phyloP scores from a whole-genome alignment of 225 moss, liverwort and hornwort species.

The Bryum argenteum region DNA sequence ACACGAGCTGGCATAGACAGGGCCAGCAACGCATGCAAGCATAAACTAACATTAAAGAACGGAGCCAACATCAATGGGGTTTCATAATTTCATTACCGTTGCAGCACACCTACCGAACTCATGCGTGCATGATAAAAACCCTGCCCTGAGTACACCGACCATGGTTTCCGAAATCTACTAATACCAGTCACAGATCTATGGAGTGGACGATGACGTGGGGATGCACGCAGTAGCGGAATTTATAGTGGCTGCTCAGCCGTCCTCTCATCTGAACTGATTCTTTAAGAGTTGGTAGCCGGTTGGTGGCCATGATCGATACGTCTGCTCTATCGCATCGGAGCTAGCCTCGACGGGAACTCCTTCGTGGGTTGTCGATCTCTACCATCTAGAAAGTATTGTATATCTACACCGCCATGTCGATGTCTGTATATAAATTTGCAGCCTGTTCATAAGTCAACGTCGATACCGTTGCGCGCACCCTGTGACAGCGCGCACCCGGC shows the following conservation, averaged over 20 bases:
- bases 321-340: not conserved
- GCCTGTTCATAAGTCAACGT: not conserved
- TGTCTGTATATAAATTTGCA: not conserved
- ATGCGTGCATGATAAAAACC: not conserved
- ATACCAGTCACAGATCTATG: too few species aligned
- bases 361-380: not conserved
- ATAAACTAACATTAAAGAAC: not conserved
- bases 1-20: conserved; percentile 10
- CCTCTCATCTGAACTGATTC: conserved; percentile 7
- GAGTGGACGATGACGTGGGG: not conserved
- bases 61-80: not conserved
- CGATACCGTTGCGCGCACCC: not conserved
- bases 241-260: conserved; percentile 9
- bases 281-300: conserved; percentile 23
- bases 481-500: too few species aligned
- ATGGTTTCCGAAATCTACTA: not conserved
- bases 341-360: too few species aligned
- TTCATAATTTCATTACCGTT: not conserved
- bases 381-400: not conserved
- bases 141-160: not conserved
- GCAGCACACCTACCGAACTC: not conserved
- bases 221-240: conserved; percentile 2
- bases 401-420: not conserved
- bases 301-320: conserved; percentile 18
- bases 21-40: conserved; percentile 12